phyloP scores from a whole-genome alignment of 352 stramenopile species.

The Phytopythium delawarense region DNA sequence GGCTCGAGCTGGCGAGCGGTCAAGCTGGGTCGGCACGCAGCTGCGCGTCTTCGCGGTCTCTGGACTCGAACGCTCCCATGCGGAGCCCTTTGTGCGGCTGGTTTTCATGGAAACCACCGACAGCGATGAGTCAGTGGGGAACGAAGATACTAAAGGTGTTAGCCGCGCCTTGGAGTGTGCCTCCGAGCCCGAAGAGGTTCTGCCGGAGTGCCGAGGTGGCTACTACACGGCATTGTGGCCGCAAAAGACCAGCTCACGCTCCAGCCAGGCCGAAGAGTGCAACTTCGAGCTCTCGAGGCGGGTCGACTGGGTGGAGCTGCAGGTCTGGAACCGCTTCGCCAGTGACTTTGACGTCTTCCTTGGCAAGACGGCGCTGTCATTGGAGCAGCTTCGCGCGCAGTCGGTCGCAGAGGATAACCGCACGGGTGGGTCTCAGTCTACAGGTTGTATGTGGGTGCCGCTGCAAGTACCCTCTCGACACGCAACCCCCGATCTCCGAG shows the following conservation, averaged over 20 bases:
- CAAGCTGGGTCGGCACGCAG: slow-evolving; percentile 3
- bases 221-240: slow-evolving; percentile 34
- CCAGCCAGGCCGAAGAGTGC: not conserved
- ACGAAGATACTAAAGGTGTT: slow-evolving; percentile 19
- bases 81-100: slow-evolving; percentile 43
- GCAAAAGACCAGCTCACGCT: not conserved
- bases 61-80: slow-evolving; percentile 39
- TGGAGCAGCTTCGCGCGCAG: slow-evolving; percentile 22
- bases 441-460: slow-evolving; percentile 33
- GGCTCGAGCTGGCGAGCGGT: not conserved
- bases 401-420: not conserved
- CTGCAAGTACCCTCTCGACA: slow-evolving; percentile 19
- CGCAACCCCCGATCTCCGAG: not conserved
- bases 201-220: slow-evolving; percentile 2
- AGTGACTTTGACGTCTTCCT: slow-evolving; percentile 57
- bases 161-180: not conserved
- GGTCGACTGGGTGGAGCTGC: slow-evolving; percentile 43
- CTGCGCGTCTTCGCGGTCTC: slow-evolving; percentile 21
- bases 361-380: slow-evolving; percentile 26
- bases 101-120: slow-evolving; percentile 25
- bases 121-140: not conserved
- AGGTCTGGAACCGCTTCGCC: slow-evolving; percentile 63
- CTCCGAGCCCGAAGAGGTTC: not conserved
- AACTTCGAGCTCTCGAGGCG: slow-evolving; percentile 23
- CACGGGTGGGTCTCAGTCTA: slow-evolving; percentile 5